A percentile compares a stretch with the other conserved stretches of the same genome.
Conservation (phyloP, 1,284 basidiomycete genomes). For the Irpex rosettiformis region DNA sequence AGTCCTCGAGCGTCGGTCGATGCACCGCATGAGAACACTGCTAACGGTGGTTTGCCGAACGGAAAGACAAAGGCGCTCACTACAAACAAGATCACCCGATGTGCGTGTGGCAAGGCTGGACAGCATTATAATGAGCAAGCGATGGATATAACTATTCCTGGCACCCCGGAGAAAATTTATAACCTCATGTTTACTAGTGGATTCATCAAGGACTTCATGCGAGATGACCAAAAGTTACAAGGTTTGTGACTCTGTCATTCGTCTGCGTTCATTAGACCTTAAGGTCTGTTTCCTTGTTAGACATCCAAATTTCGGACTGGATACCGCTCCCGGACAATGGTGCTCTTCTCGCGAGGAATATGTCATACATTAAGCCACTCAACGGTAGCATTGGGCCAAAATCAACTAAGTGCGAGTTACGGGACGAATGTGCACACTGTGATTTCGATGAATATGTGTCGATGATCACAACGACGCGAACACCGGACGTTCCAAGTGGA, state of each 20-base stretch:
- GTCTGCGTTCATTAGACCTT: too few species aligned
- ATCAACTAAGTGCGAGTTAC: constrained; percentile 92
- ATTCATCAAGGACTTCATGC: constrained; percentile 94
- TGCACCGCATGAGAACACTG: constrained; percentile 11
- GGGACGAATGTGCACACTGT: constrained; percentile 78
- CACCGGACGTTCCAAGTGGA: constrained; percentile 94
- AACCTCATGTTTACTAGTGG: constrained; percentile 95
- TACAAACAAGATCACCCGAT: constrained; percentile 59
- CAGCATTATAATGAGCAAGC: constrained; percentile 75
- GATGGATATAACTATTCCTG: constrained; percentile 79
- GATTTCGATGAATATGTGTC: constrained; percentile 86
- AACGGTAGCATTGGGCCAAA: constrained; percentile 88
- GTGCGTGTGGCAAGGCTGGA: constrained; percentile 71
- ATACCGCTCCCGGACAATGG: constrained; percentile 60
- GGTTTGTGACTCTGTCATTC: constrained; percentile 43
- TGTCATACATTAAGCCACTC: constrained; percentile 96
- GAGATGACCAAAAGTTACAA: constrained; percentile 82
- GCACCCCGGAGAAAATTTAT: constrained; percentile 92
- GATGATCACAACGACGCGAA: constrained; percentile 87
- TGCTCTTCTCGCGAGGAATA: constrained; percentile 75
- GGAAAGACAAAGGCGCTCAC: constrained; percentile 15
- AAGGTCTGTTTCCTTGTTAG: too few species aligned
- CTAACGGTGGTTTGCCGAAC: constrained; percentile 12
- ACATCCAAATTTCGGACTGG: constrained; percentile 94
- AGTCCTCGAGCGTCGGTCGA: constrained; percentile 26